Evolutionary conservation across 2,329 filamentous ascomycete genomes (phyloP).

Genomic region (Emmonsiellopsis sp.): DNA sequence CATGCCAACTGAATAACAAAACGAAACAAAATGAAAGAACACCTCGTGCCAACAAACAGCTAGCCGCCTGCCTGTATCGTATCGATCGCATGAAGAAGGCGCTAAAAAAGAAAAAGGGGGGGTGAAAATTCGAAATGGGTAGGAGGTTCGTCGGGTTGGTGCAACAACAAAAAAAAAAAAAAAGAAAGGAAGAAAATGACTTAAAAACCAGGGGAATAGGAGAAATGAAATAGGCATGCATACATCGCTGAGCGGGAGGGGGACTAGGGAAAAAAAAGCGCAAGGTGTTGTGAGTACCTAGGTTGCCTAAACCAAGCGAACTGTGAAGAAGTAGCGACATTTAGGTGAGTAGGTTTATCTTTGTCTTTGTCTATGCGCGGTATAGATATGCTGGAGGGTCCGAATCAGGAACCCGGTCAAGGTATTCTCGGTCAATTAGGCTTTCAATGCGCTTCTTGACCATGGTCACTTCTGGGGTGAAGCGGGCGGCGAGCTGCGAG

Average conservation of each 20-base stretch:
- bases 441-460: constrained; percentile 46
- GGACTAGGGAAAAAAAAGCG: background rate
- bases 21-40: no score
- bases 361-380: constrained; percentile 25
- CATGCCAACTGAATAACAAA: no score
- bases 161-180: no score
- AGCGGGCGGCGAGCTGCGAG: constrained; percentile 38
- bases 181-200: no score
- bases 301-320: background rate
- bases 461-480: constrained; percentile 44
- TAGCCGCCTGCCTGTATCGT: no score
- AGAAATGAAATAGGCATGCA: no score
- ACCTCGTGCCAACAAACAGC: no score
- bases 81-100: no score
- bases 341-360: background rate
- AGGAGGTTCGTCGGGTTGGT: no score
- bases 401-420: constrained; percentile 35
- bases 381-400: constrained; percentile 39
- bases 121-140: no score
- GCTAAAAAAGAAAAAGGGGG: no score
- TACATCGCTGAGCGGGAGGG: background rate
- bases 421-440: constrained; percentile 45
- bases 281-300: background rate
- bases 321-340: background rate
- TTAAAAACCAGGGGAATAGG: no score